Percentiles rank a stretch among this genome's conserved stretches.
phyloP scores from a whole-genome alignment of 345 rosid genomes.

The Crucihimalaya himalaica region DNA sequence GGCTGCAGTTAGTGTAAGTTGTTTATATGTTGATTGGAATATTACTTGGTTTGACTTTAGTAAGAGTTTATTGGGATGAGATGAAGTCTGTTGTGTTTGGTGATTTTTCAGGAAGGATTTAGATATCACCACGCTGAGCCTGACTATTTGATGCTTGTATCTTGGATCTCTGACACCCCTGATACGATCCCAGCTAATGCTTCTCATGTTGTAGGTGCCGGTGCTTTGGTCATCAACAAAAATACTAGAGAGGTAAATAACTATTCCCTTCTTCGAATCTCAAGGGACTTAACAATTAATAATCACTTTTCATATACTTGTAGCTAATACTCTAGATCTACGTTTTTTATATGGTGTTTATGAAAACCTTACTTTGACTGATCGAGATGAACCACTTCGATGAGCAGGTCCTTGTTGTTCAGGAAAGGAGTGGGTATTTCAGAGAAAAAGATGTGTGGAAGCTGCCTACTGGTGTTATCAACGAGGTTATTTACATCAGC shows the following conservation, averaged over 20 bases:
- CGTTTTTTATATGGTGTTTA: neutral
- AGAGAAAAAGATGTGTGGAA: constrained; percentile 68
- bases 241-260: constrained; percentile 52
- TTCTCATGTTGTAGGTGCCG: constrained; percentile 72
- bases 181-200: constrained; percentile 69
- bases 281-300: neutral
- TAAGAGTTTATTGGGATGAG: neutral
- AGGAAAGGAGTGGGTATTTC: constrained; percentile 64
- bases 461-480: constrained; percentile 74
- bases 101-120: constrained; percentile 60
- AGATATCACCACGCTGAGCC: constrained; percentile 71
- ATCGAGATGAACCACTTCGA: neutral
- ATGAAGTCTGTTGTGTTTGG: neutral
- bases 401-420: constrained; percentile 77
- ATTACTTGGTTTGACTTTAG: neutral
- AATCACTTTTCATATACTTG: no score
- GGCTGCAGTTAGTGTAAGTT: constrained; percentile 38
- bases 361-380: neutral
- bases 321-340: neutral
- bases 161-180: constrained; percentile 53
- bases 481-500: constrained; percentile 51
- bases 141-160: constrained; percentile 73
- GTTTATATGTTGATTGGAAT: neutral
- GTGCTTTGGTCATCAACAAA: constrained; percentile 64
- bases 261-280: neutral